Evolutionary conservation across 345 rosid species (phyloP), one percentile per base, ranked within the genome.

Genomic region (Eucalyptus sp.): DNA sequence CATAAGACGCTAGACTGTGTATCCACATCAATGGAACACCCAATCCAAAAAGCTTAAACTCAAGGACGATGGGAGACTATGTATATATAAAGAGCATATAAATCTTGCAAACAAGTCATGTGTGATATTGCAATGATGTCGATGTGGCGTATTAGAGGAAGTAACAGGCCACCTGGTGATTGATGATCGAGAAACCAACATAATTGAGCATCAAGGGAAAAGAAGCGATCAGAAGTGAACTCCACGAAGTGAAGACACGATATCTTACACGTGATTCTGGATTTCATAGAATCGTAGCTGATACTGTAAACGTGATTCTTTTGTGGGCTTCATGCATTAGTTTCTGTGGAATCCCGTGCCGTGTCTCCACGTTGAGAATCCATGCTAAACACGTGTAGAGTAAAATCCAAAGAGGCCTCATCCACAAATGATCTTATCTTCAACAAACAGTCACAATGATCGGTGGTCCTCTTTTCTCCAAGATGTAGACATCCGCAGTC

Each of bases 31-130:
- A 60, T 60, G 16, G 1, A 60, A 62, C 7, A 62, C 2, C 33
- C 9, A n/a, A 64, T 15, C 37, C 37, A 29, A n/a, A 14, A 64
- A 7, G 20, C 33, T 64, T 64, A 64, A 7, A 7, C 37, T n/a
- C 20, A 4, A 29, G 3, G 4, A 2, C 1, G 3, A 24, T n/a
- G 17, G 16, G 37, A n/a, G 5, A 14, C 0, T 1, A 5, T 0
- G 0, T 64, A 10, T 13, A 64, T 13, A n/a, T 14, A n/a, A 64
- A 64, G 0, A n/a, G 18, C 1, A n/a, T 29, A 64, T 64, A 64
- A 64, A 29, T 3, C 3, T 1, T 24, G 4, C 62, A 56, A 9
- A 56, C 3, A 3, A 56, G 29, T 56, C 0, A 0, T 9, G 13
- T 56, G 29, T 2, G 13, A 56, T 56, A 22, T 56, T 56, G 4